Conservation (phyloP, 2,329 filamentous ascomycete species). For the Lojkania enalia region DNA sequence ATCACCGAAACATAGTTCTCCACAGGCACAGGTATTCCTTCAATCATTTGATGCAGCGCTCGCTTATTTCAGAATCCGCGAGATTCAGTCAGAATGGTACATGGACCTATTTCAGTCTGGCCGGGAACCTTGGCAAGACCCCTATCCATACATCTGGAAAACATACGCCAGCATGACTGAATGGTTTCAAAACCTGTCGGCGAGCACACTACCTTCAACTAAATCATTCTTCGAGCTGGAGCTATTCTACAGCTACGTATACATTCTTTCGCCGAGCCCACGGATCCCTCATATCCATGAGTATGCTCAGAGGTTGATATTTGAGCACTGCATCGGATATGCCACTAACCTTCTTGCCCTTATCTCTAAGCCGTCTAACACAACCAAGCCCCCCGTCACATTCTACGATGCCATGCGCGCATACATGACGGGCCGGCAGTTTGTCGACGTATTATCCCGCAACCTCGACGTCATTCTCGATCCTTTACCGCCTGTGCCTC, state of each 20-base stretch:
- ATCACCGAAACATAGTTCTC: constrained; percentile 48
- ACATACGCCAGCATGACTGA: constrained; percentile 75
- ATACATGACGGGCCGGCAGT: constrained; percentile 67
- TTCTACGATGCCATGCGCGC: constrained; percentile 86
- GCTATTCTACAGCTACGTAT: constrained; percentile 85
- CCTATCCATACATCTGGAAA: constrained; percentile 73
- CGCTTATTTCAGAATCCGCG: constrained; percentile 79
- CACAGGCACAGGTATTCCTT: constrained; percentile 58
- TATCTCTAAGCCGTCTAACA: constrained; percentile 55
- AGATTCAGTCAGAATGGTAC: constrained; percentile 86
- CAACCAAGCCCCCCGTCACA: constrained; percentile 70
- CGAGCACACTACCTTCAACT: constrained; percentile 65
- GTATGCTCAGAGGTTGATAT: constrained; percentile 78
- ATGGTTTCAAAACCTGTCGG: constrained; percentile 79
- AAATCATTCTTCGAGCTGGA: constrained; percentile 84
- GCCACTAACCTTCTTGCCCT: constrained; percentile 73
- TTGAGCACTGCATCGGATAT: constrained; percentile 84
- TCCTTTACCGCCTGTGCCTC: constrained; percentile 47
- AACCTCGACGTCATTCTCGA: constrained; percentile 53
- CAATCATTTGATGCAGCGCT: constrained; percentile 70
- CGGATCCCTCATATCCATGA: constrained; percentile 72
- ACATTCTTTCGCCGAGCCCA: constrained; percentile 81
- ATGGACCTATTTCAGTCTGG: constrained; percentile 83
- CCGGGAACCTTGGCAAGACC: constrained; percentile 67
- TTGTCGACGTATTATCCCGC: constrained; percentile 60